Percentiles rank a stretch among this genome's conserved stretches.
Conservation (phyloP, 108 stramenopile species). For the Skeletonema menzelii region DNA sequence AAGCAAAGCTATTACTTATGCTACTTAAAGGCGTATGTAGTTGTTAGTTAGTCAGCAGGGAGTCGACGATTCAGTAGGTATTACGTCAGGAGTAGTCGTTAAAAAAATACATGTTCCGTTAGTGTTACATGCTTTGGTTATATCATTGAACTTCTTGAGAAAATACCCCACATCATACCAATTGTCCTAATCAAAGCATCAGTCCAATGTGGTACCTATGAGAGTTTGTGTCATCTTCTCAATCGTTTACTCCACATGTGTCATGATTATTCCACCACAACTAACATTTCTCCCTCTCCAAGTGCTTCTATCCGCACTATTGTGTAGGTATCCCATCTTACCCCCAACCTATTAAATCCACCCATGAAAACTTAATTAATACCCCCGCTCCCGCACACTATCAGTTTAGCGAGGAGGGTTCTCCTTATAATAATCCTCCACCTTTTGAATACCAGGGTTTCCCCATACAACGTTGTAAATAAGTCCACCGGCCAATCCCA, state of each 20-base stretch:
- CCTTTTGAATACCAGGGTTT: constrained; percentile 58
- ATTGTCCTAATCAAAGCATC: not conserved
- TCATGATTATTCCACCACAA: not conserved
- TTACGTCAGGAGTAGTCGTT: not conserved
- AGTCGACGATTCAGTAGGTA: too few relatives aligned
- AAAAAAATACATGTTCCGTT: not conserved
- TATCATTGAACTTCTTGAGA: not conserved
- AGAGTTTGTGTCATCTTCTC: not conserved
- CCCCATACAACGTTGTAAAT: constrained; percentile 65
- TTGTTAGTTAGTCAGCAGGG: too few relatives aligned
- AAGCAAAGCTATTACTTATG: too few relatives aligned
- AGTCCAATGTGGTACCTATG: not conserved
- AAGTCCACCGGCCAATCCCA: constrained; percentile 59
- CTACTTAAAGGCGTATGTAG: too few relatives aligned
- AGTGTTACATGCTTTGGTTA: not conserved
- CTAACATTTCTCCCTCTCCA: not conserved
- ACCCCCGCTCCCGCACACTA: not conserved
- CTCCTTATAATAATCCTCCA: constrained; percentile 84
- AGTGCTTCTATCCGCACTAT: not conserved
- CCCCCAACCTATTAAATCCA: not conserved
- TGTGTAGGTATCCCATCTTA: too few relatives aligned
- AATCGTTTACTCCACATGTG: not conserved
- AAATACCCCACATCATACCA: not conserved
- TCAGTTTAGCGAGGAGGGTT: constrained; percentile 77
- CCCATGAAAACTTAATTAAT: not conserved